These are phyloP conservation scores for Trebouxia sp. DNA, from an alignment of 139 green algal species.

Conservation along the genomic window DNA sequence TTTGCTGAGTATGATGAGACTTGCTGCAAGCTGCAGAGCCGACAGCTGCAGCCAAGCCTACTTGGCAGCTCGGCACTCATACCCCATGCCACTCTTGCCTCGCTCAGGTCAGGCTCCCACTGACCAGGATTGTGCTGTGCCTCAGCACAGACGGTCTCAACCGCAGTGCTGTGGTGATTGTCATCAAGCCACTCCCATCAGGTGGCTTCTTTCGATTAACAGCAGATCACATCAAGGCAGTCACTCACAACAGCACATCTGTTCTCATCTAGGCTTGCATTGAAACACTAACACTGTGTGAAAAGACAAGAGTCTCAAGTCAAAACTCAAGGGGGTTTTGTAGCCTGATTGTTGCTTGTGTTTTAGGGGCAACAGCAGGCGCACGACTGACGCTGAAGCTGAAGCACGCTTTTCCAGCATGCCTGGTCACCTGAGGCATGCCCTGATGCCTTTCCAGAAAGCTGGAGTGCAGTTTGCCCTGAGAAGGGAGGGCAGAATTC, in stretches of 20 bases:
- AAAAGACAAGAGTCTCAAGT: too few relatives aligned
- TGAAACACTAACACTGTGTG: too few relatives aligned
- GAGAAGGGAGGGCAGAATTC: constrained; percentile 57
- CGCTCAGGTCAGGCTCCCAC: constrained; percentile 33
- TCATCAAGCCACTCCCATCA: too few relatives aligned
- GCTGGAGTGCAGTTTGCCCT: constrained; percentile 82
- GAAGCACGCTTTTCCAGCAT: constrained; percentile 45
- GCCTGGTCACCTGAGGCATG: constrained; percentile 52
- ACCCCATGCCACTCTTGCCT: constrained; percentile 32
- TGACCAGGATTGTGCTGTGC: too few relatives aligned
- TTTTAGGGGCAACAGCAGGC: background rate
- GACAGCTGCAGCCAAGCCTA: constrained; percentile 24
- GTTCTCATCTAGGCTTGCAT: too few relatives aligned
- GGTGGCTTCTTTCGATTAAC: too few relatives aligned
- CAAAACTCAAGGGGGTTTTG: too few relatives aligned
- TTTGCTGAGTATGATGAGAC: constrained; percentile 27
- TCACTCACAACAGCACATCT: too few relatives aligned
- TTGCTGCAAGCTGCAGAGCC: background rate
- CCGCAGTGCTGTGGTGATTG: too few relatives aligned
- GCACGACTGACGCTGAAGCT: constrained; percentile 44
- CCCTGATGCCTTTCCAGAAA: constrained; percentile 68
- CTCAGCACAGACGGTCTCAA: too few relatives aligned
- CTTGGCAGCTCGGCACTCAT: constrained; percentile 33
- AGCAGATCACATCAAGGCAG: too few relatives aligned
- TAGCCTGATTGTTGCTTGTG: too few relatives aligned